Evolutionary conservation across 768 basidiomycete genomes (phyloP), one percentile per base, ranked within the genome.

Genomic region (Harrya chromipes): DNA sequence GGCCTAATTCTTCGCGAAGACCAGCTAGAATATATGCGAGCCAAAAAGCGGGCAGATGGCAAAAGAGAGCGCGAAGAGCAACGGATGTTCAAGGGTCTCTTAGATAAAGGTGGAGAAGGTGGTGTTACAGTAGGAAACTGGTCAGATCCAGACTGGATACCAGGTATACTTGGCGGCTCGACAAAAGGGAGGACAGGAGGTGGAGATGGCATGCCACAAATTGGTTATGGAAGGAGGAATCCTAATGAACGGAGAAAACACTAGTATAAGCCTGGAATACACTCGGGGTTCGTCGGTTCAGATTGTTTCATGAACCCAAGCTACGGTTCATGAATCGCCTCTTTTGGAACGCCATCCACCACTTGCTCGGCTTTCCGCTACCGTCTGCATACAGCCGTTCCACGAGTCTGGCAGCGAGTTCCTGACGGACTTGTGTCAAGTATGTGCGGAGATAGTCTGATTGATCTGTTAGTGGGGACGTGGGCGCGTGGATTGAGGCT

Each of bases 271-370:
- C 34, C 36, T 50, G 62, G 38, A 52, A 50, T 63, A 53, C 51
- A 55, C 35, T 54, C 44, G 37, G 44, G n/a, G 31, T 36, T 29
- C 29, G 6, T 37, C 14, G 9, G 12, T 45, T 41, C 21, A 21
- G 17, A 31, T 21, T 4, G 34, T 42, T 55, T 71, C 76, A 87
- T 63, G 80, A 78, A 50, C 83, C 85, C 66, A 92, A 68, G 68
- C 89, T 91, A 65, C 90, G 84, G 73, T 91, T 90, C 90, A 93
- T 93, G 81, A 93, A 93, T 21, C 90, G 82, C 65, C 94, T 81
- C 81, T 97, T 97, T 71, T 94, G 93, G 83, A 98, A 99, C 19
- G 90, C 89, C 92, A 97, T 95, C 97, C 97, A 99, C 97, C 97
- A 99, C 70, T 99, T 99, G 77, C 89, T 97, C 6, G 97, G 94